Evolutionary conservation across 192 early-diverging fungal species (phyloP).

Genomic region (Backusella tuberculispora): DNA sequence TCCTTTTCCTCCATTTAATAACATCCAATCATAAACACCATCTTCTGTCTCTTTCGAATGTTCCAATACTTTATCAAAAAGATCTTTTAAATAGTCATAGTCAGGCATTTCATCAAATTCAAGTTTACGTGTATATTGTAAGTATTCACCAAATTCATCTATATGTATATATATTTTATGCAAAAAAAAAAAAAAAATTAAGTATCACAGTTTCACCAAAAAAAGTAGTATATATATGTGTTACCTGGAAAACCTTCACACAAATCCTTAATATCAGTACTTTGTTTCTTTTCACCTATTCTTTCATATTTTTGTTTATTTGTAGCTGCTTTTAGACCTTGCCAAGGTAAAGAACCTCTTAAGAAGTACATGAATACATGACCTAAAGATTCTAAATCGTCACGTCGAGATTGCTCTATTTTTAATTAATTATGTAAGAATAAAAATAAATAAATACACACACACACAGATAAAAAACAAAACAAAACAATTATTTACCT

Average conservation of each 20-base stretch:
- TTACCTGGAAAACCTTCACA: conserved; percentile 84
- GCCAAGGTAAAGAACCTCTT: conserved; percentile 92
- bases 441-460: neutral
- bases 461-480: neutral
- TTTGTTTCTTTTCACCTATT: conserved; percentile 97
- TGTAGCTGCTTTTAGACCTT: conserved; percentile 93
- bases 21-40: conserved; percentile 95
- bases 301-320: conserved; percentile 99
- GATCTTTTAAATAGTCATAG: conserved; percentile 86
- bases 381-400: conserved; percentile 95
- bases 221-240: neutral
- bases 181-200: conserved; percentile 9
- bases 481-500: conserved; percentile 46
- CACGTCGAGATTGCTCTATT: conserved; percentile 93
- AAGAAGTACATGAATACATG: conserved; percentile 99
- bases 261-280: conserved; percentile 83
- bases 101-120: conserved; percentile 95
- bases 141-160: conserved; percentile 89
- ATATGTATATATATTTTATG: neutral
- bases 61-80: conserved; percentile 80
- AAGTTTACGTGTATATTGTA: conserved; percentile 86
- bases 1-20: conserved; percentile 56
- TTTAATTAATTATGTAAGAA: neutral
- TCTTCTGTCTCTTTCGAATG: conserved; percentile 80
- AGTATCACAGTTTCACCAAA: neutral